Percentiles rank a stretch among this genome's conserved stretches.
phyloP scores from a whole-genome alignment of 768 basidiomycete genomes.

The Kwoniella newhampshirensis region DNA sequence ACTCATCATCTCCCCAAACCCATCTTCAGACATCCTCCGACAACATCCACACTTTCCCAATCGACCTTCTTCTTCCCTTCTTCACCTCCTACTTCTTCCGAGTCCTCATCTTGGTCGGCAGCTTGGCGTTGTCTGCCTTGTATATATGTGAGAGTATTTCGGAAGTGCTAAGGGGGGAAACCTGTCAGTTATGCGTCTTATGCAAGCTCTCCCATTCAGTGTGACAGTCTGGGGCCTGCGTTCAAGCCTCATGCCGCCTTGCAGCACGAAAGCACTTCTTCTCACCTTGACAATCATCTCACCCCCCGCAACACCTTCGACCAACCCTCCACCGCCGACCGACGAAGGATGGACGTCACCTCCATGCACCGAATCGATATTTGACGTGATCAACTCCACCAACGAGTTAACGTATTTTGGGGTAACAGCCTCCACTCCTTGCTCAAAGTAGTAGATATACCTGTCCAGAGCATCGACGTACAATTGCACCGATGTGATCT shows the following conservation, averaged over 20 bases:
- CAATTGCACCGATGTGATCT: constrained; percentile 91
- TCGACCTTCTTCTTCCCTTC: constrained; percentile 56
- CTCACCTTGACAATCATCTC: constrained; percentile 70
- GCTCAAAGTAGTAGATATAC: constrained; percentile 94
- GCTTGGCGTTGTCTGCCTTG: constrained; percentile 64
- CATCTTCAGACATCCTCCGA: constrained; percentile 87
- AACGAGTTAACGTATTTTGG: constrained; percentile 95
- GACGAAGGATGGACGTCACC: constrained; percentile 73
- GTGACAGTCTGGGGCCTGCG: no score
- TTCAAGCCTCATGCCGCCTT: neutral
- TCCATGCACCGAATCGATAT: constrained; percentile 80
- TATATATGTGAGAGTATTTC: constrained; percentile 82
- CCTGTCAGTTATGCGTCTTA: constrained; percentile 8
- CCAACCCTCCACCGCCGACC: constrained; percentile 63
- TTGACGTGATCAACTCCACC: constrained; percentile 90
- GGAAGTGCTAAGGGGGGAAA: constrained; percentile 72
- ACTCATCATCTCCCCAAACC: constrained; percentile 55
- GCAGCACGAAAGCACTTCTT: neutral
- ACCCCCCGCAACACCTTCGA: constrained; percentile 88
- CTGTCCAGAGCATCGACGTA: constrained; percentile 95
- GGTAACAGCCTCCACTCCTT: constrained; percentile 85
- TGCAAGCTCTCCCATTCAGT: constrained; percentile 1
- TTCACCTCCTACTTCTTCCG: constrained; percentile 23
- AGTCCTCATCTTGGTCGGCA: constrained; percentile 26
- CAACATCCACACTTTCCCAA: constrained; percentile 86